Evolutionary conservation across 1,284 basidiomycete species (phyloP).

Genomic region (Salmacisia buchloeana): DNA sequence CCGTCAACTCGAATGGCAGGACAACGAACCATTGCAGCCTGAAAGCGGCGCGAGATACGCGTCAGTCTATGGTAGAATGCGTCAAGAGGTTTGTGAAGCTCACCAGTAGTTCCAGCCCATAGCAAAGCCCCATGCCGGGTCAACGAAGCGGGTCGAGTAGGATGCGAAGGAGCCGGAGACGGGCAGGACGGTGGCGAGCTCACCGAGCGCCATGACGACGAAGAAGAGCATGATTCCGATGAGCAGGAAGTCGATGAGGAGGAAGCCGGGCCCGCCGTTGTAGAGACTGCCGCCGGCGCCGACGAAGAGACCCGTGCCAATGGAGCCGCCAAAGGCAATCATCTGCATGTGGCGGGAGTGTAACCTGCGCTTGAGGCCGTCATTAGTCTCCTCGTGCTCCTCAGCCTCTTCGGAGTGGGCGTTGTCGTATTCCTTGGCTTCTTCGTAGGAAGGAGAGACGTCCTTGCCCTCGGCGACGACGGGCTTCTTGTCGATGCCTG

Average conservation of each 20-base stretch:
- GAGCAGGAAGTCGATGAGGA: conserved; percentile 36
- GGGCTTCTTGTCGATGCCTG: conserved; percentile 7
- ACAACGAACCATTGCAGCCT: conserved; percentile 46
- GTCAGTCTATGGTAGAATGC: no score
- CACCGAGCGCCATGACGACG: conserved; percentile 39
- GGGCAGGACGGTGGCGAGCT: conserved; percentile 36
- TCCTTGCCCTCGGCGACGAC: not conserved
- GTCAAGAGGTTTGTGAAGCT: no score
- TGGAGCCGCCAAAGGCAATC: conserved; percentile 40
- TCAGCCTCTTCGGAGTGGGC: not conserved
- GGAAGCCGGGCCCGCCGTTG: conserved; percentile 36
- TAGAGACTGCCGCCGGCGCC: conserved; percentile 33
- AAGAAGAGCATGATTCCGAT: conserved; percentile 34
- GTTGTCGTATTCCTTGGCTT: not conserved
- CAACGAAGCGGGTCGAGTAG: conserved; percentile 49
- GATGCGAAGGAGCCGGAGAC: conserved; percentile 42
- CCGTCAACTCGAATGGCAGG: conserved; percentile 45
- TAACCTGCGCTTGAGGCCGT: conserved; percentile 21
- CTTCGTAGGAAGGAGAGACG: not conserved
- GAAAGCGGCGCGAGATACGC: not conserved
- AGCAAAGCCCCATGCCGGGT: conserved; percentile 70
- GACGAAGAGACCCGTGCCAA: conserved; percentile 44
- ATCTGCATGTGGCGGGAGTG: conserved; percentile 30
- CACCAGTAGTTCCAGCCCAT: conserved; percentile 44
- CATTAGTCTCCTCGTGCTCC: not conserved